These are phyloP conservation scores for Mychonastes homosphaera DNA, from an alignment of 139 green algal species.

Conservation along the genomic window DNA sequence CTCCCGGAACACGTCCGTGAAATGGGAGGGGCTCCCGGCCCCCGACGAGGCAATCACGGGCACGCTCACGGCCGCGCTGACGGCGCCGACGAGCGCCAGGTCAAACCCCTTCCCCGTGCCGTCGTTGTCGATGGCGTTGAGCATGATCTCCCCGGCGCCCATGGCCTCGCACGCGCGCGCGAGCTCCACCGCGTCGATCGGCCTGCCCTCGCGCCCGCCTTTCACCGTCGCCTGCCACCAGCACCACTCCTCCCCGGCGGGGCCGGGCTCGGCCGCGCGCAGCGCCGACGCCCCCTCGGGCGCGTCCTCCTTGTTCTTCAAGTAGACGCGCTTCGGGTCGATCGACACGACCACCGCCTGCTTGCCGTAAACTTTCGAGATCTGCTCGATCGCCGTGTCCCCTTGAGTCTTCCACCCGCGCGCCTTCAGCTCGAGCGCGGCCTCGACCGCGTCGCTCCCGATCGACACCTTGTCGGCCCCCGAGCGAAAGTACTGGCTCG, in stretches of 20 bases:
- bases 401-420: constrained; percentile 36
- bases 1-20: constrained; percentile 69
- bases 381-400: constrained; percentile 86
- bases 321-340: constrained; percentile 80
- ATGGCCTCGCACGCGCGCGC: constrained; percentile 81
- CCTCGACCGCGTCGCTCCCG: constrained; percentile 77
- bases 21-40: constrained; percentile 85
- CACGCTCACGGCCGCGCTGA: constrained; percentile 86
- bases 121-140: constrained; percentile 98
- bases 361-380: constrained; percentile 82
- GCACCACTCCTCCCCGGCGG: constrained; percentile 87
- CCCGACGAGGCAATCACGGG: constrained; percentile 93
- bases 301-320: constrained; percentile 21
- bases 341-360: constrained; percentile 82
- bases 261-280: constrained; percentile 39
- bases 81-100: constrained; percentile 77
- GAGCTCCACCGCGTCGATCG: constrained; percentile 83
- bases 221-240: constrained; percentile 97
- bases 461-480: constrained; percentile 98
- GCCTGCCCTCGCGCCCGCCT: constrained; percentile 80
- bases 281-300: not conserved
- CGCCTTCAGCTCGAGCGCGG: constrained; percentile 49
- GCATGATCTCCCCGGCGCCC: constrained; percentile 93
- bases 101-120: constrained; percentile 85
- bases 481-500: constrained; percentile 91